Conservation (phyloP, 2,329 filamentous ascomycete species). For the Myrmaecium sp. region DNA sequence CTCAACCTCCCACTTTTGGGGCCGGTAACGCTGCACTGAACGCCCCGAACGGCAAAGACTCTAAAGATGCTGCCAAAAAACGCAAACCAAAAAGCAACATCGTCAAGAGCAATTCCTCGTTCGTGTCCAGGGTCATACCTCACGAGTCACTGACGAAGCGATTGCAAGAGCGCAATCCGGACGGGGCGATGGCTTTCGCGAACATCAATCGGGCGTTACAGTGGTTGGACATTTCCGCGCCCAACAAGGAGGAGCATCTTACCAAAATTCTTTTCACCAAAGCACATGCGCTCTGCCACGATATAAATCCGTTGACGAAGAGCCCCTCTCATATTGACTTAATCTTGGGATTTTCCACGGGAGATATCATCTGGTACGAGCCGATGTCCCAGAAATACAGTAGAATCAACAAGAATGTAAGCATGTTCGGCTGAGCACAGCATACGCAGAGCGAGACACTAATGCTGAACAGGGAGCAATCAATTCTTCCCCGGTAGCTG, state of each 20-base stretch:
- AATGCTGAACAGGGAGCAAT: conserved; percentile 50
- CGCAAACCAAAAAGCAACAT: conserved; percentile 97
- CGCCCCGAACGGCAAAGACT: conserved; percentile 45
- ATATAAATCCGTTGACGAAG: conserved; percentile 75
- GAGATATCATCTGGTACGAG: conserved; percentile 98
- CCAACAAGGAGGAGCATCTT: conserved; percentile 69
- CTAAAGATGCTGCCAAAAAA: conserved; percentile 49
- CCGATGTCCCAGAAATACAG: conserved; percentile 92
- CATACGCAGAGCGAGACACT: conserved; percentile 1
- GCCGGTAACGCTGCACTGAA: conserved; percentile 65
- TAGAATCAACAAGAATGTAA: conserved; percentile 83
- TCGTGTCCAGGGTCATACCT: conserved; percentile 89
- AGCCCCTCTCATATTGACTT: conserved; percentile 68
- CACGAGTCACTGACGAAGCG: conserved; percentile 69
- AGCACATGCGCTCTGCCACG: conserved; percentile 86
- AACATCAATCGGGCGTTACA: conserved; percentile 93
- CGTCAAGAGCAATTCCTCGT: conserved; percentile 95
- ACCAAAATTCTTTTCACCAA: conserved; percentile 96
- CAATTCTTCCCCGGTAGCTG: conserved; percentile 67
- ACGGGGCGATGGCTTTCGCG: conserved; percentile 78
- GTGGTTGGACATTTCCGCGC: conserved; percentile 78
- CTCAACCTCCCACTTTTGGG: conserved; percentile 62
- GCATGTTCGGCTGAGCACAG: conserved; percentile 8
- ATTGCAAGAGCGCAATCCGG: conserved; percentile 57
- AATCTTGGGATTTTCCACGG: conserved; percentile 88